Base-by-base conservation (phyloP, 2,329 filamentous ascomycete genomes). In the Phymatotrichopsis omnivora region DNA sequence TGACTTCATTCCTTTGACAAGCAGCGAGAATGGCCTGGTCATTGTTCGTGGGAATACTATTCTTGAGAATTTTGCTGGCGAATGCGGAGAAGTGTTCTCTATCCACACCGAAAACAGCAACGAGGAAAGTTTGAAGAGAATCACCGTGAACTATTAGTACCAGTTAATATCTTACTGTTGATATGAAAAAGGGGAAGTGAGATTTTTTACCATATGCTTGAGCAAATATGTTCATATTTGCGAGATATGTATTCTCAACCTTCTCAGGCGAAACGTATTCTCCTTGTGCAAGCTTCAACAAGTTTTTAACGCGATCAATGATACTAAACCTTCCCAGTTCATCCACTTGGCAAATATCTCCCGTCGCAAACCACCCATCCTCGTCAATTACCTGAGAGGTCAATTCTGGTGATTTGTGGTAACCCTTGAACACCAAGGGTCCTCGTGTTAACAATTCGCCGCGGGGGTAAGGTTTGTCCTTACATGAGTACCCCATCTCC, bases 241-340 rank as follows among this genome's bases (percentile, higher is more conserved):
- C 85, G 52, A 93, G 71, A 64, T 87, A 93, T 27, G 94, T 82
- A 63, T 94, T 95, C 70, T 98, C 91, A 61, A 98, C 85, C 46
- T 87, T 84, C 68, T 98, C 91, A 11, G 91, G 91, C 1, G 87
- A 94, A 60, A 98, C 85, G 67, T 98, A 98, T 68, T 98, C 91
- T 63, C 91, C 91, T 66, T 98, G 91, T 0, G 89, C 80, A 45
- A 98, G 76, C 74, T 98, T 98, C 62, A 98, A 77, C n/a, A 98
- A 85, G 66, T 96, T 96, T 81, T 98, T 98, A 67, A 86, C 81
- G 59, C 91, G 86, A 65, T 98, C 91, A 59, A 98, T 81, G 65
- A 98, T 93, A 65, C 76, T 79, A 70, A 96, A 81, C 50, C 87
- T 84, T 52, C 91, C 91, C 60, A 83, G 65, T 56, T 78, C 78